Evolutionary conservation across 2,329 filamentous ascomycete species (phyloP).

Genomic region (Gaeumannomyces sp.): DNA sequence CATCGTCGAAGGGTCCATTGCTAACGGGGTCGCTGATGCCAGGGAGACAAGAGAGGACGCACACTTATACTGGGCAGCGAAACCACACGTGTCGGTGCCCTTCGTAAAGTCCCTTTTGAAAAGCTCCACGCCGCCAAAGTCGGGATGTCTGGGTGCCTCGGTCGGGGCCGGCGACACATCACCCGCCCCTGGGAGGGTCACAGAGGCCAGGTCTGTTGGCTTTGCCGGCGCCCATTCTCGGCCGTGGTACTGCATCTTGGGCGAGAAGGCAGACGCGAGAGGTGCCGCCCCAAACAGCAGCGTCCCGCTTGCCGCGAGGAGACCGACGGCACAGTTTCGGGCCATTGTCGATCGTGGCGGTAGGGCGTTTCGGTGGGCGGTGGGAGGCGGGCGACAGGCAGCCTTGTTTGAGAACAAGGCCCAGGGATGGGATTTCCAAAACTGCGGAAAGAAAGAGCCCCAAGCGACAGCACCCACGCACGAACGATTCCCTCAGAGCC

Average conservation of each 20-base stretch:
- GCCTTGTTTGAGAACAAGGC: neutral
- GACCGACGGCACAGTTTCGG: neutral
- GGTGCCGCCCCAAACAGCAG: neutral
- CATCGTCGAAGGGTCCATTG: neutral
- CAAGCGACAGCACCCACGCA: neutral
- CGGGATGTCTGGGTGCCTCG: neutral
- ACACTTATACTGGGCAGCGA: slow-evolving; percentile 9
- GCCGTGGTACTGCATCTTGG: neutral
- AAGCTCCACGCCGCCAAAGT: slow-evolving; percentile 6
- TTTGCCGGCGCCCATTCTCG: slow-evolving; percentile 4
- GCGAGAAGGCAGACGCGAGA: neutral
- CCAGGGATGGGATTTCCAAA: neutral
- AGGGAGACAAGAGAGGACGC: neutral
- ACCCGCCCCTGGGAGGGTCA: neutral
- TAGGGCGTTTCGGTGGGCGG: neutral
- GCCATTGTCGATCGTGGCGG: neutral
- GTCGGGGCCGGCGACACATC: slow-evolving; percentile 9
- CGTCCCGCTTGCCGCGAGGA: neutral
- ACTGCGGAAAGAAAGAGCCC: neutral
- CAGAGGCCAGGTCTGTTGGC: neutral
- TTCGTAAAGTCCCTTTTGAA: slow-evolving; percentile 7
- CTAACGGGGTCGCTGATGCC: too few relatives aligned
- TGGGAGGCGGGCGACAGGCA: neutral
- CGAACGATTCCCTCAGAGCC: neutral
- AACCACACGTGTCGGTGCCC: slow-evolving; percentile 8